Base-by-base conservation (phyloP, 129 eudicot species). In the Artemisia tridentata region DNA sequence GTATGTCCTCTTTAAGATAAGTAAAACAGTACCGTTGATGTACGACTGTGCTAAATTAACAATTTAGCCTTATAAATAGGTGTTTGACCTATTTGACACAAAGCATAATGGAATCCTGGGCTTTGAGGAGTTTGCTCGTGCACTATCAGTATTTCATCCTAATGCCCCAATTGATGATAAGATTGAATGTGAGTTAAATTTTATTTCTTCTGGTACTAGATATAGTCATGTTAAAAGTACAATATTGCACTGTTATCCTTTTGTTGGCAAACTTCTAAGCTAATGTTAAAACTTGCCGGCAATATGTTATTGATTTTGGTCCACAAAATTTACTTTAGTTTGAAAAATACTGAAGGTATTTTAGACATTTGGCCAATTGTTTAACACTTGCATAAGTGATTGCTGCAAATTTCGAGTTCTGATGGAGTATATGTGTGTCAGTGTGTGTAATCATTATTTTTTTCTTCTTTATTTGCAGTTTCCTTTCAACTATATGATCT, bases 71-170 rank as follows among this genome's bases (percentile, higher is more conserved):
- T 49, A 49, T 49, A n/a, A 49, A 49, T 12, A n/a, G n/a, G n/a
- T n/a, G 57, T 91, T 92, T 71, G 98, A 92, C 79, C 77, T 88
- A 83, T 92, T 88, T 75, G 98, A 92, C 82, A 88, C 98, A 71
- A 92, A 88, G 80, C 98, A 92, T 76, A 92, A 84, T 78, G 98
- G 96, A 45, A 82, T 88, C 34, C 74, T 88, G 61, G 98, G 91
- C 7, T 92, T 92, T 61, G 96, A 88, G 70, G 98, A 92, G 82
- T 92, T 92, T 57, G 96, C 98, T 65, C 91, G 95, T 74, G 95
- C 96, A 16, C 96, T 92, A 34, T 92, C 98, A 45, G 98, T 92
- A 53, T 92, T 92, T 75, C 96, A 88, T 76, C 98, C 98, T 62
- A 85, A 92, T 85, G 96, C 98, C 52, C 98, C 95, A 3, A 85